Evolutionary conservation across 257 asterid species (phyloP).

Genomic region (Euphrasia confusa): DNA sequence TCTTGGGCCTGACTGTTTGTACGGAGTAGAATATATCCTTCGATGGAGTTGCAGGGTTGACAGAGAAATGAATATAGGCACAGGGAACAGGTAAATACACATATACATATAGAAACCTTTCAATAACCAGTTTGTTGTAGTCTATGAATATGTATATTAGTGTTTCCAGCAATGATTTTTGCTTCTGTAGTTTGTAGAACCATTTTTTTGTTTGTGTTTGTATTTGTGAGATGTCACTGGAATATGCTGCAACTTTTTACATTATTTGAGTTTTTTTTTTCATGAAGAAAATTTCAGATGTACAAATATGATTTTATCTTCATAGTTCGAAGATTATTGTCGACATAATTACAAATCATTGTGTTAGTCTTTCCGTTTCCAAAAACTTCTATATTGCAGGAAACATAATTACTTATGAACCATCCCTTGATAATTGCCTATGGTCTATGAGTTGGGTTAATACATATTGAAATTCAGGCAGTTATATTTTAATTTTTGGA

Average conservation of each 20-base stretch:
- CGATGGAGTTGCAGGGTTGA: constrained; percentile 17
- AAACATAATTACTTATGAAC: too few species aligned
- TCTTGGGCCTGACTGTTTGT: neutral
- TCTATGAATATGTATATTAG: neutral
- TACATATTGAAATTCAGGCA: too few species aligned
- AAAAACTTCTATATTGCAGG: too few species aligned
- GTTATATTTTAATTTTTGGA: too few species aligned
- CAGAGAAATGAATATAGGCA: constrained; percentile 24
- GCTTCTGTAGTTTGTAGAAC: neutral
- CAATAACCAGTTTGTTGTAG: constrained; percentile 9
- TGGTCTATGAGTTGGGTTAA: too few species aligned
- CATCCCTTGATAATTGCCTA: too few species aligned
- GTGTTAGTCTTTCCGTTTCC: too few species aligned
- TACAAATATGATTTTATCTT: neutral
- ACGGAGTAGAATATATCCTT: neutral
- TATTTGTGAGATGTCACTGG: constrained; percentile 5
- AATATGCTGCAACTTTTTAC: constrained; percentile 23
- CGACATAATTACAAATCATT: too few species aligned
- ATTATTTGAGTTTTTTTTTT: constrained; percentile 5
- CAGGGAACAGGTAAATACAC: constrained; percentile 30
- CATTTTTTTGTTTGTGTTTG: constrained; percentile 20
- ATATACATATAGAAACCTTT: constrained; percentile 13
- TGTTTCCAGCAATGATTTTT: constrained; percentile 18
- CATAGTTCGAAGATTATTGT: neutral
- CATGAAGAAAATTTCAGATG: constrained; percentile 16